Conservation (phyloP, 1,284 basidiomycete species). For the Pascua sp. region DNA sequence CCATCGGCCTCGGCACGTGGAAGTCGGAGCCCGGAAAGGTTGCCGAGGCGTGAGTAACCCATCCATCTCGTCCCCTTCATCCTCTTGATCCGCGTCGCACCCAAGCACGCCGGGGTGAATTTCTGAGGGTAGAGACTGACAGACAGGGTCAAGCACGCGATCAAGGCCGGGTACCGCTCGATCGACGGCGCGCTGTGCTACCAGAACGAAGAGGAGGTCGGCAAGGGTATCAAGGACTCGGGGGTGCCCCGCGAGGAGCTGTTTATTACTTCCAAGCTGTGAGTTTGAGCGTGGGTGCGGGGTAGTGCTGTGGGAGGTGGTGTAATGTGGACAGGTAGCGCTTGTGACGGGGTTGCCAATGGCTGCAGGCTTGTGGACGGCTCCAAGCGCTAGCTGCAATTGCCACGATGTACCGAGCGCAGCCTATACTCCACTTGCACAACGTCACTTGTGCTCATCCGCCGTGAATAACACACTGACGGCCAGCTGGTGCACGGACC, state of each 20-base stretch:
- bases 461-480: too few relatives aligned
- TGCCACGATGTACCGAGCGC: too few relatives aligned
- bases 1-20: conserved; percentile 76
- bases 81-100: background rate
- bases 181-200: conserved; percentile 71
- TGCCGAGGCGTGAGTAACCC: conserved; percentile 50
- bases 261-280: conserved; percentile 61
- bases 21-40: conserved; percentile 71
- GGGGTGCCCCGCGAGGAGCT: conserved; percentile 75
- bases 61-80: too few relatives aligned
- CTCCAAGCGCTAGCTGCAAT: too few relatives aligned
- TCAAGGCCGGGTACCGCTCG: conserved; percentile 72
- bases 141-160: conserved; percentile 60
- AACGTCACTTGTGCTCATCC: too few relatives aligned
- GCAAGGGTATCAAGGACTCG: conserved; percentile 70
- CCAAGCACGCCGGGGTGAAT: too few relatives aligned
- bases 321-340: background rate
- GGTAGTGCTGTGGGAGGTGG: background rate
- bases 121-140: too few relatives aligned
- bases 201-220: conserved; percentile 78
- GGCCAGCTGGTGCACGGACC: conserved; percentile 41
- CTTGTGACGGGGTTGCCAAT: too few relatives aligned
- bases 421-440: too few relatives aligned
- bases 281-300: conserved; percentile 6
- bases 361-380: too few relatives aligned